phyloP scores from a whole-genome alignment of 2,329 filamentous ascomycete species.

The Triangularia verruculosa region DNA sequence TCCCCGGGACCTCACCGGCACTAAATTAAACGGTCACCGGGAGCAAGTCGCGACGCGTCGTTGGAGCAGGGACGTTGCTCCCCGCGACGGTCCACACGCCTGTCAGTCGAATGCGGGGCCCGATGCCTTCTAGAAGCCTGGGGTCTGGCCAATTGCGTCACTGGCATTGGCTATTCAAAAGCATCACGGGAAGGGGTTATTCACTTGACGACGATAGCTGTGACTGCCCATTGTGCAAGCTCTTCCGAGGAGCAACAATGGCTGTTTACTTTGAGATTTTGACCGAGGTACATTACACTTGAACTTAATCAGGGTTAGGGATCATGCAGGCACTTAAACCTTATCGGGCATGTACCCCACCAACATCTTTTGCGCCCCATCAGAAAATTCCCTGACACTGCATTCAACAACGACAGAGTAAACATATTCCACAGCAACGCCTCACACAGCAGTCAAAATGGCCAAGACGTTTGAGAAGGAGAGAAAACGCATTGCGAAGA shows the following conservation, averaged over 20 bases:
- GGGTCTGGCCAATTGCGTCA: background rate
- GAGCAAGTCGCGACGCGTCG: background rate
- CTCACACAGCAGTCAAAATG: conserved; percentile 50
- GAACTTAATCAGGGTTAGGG: background rate
- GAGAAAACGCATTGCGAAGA: conserved; percentile 85
- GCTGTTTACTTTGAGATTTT: background rate
- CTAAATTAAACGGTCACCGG: background rate
- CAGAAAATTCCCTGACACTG: conserved; percentile 12
- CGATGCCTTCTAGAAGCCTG: background rate
- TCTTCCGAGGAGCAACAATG: background rate
- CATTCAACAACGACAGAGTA: conserved; percentile 2
- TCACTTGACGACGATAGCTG: background rate
- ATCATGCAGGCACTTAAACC: conserved; percentile 21
- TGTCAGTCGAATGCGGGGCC: background rate
- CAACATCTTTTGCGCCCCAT: conserved; percentile 12
- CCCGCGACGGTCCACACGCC: background rate
- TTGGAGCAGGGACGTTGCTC: background rate
- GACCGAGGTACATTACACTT: background rate
- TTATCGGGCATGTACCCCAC: conserved; percentile 25
- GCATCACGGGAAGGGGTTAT: background rate
- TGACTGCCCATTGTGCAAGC: background rate
- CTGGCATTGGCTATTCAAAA: background rate
- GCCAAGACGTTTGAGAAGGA: conserved; percentile 76
- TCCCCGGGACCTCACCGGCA: background rate
- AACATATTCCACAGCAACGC: conserved; percentile 10